Conservation (phyloP, 352 stramenopile genomes). For the Phytophthora podocarpi region DNA sequence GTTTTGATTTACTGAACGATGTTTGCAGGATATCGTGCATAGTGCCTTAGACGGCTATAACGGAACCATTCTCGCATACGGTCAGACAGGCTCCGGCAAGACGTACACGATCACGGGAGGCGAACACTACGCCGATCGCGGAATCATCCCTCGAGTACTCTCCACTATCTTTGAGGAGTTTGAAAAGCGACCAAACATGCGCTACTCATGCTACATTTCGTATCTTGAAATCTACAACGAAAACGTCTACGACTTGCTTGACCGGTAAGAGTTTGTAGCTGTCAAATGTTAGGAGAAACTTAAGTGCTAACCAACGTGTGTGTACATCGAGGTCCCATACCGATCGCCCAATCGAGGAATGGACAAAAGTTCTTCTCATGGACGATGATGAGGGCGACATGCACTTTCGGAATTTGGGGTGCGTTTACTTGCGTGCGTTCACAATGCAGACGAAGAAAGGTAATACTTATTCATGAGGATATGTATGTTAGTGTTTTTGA, state of each 20-base stretch:
- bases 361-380: slow-evolving; percentile 80
- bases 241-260: slow-evolving; percentile 94
- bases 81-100: slow-evolving; percentile 74
- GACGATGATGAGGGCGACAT: slow-evolving; percentile 82
- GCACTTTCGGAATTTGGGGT: slow-evolving; percentile 82
- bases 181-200: slow-evolving; percentile 55
- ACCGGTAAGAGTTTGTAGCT: too few relatives aligned
- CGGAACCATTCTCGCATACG: slow-evolving; percentile 75
- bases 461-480: too few relatives aligned
- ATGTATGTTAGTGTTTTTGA: slow-evolving; percentile 61
- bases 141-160: slow-evolving; percentile 95
- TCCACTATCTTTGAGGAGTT: slow-evolving; percentile 93
- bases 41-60: slow-evolving; percentile 79
- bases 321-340: slow-evolving; percentile 54
- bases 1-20: not conserved
- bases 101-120: slow-evolving; percentile 85
- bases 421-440: not conserved
- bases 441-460: too few relatives aligned
- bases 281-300: too few relatives aligned
- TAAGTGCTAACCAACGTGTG: too few relatives aligned
- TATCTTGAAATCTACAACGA: slow-evolving; percentile 99
- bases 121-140: slow-evolving; percentile 94
- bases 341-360: slow-evolving; percentile 76
- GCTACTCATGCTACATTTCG: slow-evolving; percentile 91
- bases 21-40: slow-evolving; percentile 63